Evolutionary conservation across 306 rosid species (phyloP).

Genomic region (Cucurbita maxima): DNA sequence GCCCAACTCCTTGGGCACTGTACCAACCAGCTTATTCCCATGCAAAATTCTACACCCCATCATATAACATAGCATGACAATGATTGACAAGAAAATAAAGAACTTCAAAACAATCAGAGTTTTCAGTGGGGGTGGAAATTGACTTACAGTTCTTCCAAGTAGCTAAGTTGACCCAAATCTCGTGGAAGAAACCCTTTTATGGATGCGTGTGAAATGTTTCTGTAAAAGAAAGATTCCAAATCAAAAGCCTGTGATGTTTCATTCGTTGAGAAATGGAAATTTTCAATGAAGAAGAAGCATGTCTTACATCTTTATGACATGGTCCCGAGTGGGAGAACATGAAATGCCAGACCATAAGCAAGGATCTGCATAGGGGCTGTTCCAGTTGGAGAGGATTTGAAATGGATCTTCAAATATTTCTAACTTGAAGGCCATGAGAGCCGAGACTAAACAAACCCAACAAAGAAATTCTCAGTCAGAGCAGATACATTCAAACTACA

Average conservation of each 20-base stretch:
- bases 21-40: slow-evolving; percentile 64
- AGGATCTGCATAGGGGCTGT: slow-evolving; percentile 53
- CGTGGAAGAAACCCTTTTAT: slow-evolving; percentile 64
- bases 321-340: slow-evolving; percentile 48
- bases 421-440: slow-evolving; percentile 52
- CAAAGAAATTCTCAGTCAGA: background rate
- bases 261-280: too few species aligned
- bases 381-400: slow-evolving; percentile 58
- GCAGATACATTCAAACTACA: background rate
- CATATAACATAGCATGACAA: slow-evolving; percentile 12
- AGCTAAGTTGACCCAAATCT: slow-evolving; percentile 61
- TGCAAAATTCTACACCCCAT: slow-evolving; percentile 46
- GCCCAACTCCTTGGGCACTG: slow-evolving; percentile 63
- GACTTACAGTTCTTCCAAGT: slow-evolving; percentile 69
- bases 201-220: slow-evolving; percentile 68
- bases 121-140: background rate
- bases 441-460: slow-evolving; percentile 33
- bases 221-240: slow-evolving; percentile 18
- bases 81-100: slow-evolving; percentile 2
- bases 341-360: slow-evolving; percentile 71
- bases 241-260: background rate
- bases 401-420: slow-evolving; percentile 72
- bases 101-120: background rate
- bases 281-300: background rate
- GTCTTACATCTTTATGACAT: slow-evolving; percentile 71